Base-by-base conservation (phyloP, 2,329 filamentous ascomycete genomes). In the Aureobasidium sp. region DNA sequence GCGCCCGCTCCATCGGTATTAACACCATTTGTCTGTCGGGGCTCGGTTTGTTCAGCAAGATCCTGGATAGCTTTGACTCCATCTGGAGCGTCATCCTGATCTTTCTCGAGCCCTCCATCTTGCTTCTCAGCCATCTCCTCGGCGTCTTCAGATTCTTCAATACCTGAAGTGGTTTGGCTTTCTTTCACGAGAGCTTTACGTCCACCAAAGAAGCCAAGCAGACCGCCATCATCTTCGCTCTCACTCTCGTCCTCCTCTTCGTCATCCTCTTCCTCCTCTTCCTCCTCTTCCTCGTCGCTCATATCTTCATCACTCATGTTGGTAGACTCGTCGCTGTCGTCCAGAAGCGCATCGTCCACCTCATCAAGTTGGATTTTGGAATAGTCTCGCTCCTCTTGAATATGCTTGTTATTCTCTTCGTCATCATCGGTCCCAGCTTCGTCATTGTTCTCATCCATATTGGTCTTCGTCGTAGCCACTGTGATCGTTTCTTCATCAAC, bases 331-430 rank as follows among this genome's bases (percentile, higher is more conserved):
- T 76, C 71, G 32, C 73, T 70, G 39, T 77, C 75, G 41, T 72
- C 75, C 58, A 77, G 66, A 13, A 77, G 64, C 12, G 71, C 72
- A 50, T 74, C 72, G 55, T 77, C 76, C 17, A 76, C 75, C 56
- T 75, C 70, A 23, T 67, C 66, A n/a, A 77, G 67, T 61, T 75
- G 69, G 12, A 76, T 69, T 6, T 67, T 71, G 13, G 74, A 71
- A 37, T 63, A 63, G 26, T 63, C 53, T 52, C 46, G 46, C 6
- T 62, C 61, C 29, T 34, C 44, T 32, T 50, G 29, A 2, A 53
- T 48, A 32, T 41, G 56, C 27, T 50, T 52, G 12, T 64, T 56
- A 12, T 61, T n/a, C 1, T 42, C 61, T 15, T 42, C 60, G 12
- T 47, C 52, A 3, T 61, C 37, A 29, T 53, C 39, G 6, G 5